Evolutionary conservation across 2,329 filamentous ascomycete genomes (phyloP), one percentile per base, ranked within the genome.

Genomic region (Paecilomyces fulvus): DNA sequence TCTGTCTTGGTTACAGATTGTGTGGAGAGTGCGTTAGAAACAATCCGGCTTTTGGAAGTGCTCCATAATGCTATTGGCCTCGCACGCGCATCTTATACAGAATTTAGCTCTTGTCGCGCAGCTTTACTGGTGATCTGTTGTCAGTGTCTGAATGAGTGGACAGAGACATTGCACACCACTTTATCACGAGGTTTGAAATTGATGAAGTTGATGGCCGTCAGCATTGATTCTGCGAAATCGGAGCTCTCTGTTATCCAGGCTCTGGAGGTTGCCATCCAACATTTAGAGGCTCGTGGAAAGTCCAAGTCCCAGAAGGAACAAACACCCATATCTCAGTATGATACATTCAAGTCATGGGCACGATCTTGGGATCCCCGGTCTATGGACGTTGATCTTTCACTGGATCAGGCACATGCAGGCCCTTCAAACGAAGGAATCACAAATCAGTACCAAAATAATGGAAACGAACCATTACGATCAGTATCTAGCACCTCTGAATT

Each of bases 51-150:
- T 3, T 80, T 79, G 58, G 75, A 75, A 46, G 67, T 77, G 3
- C 74, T 82, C 4, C 75, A 76, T 37, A 75, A 76, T 51, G 77
- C 75, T n/a, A 75, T 77, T n/a, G 80, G 80, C 14, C 77, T 82
- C 54, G 79, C 80, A 6, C 75, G 79, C 28, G 78, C 79, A 2
- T 81, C 79, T 0, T 82, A 82, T 61, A 81, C 79, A 2, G 80
- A 82, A 60, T 82, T 81, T 62, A 80, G 78, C 63, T 78, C 80
- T 3, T 81, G 79, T 52, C 79, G 80, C 48, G 79, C 79, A 8
- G 79, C 80, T 10, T 68, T 82, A 6, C 70, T 82, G 2, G 79
- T 82, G 30, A 73, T 75, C 14, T 59, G 74, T 6, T 73, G 72
- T 0, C 72, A 74, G 49, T 71, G 70, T 17, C 58, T 75, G 20